Evolutionary conservation across 768 basidiomycete genomes (phyloP).

Genomic region (Cystobasidium onofrii): DNA sequence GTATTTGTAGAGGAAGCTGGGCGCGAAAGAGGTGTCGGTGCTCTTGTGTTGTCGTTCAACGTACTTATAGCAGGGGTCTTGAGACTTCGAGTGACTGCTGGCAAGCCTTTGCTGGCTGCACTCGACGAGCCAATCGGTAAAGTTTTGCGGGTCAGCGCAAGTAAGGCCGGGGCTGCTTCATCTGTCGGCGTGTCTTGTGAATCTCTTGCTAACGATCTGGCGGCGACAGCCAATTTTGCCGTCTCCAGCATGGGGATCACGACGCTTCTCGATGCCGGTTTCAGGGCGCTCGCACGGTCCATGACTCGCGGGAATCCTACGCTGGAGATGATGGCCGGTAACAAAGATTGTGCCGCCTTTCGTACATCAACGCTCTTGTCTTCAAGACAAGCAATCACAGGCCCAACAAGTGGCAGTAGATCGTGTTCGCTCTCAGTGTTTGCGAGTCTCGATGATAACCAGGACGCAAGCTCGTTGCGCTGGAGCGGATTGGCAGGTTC

Average conservation of each 20-base stretch:
- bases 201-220: neutral
- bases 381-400: slow-evolving; percentile 70
- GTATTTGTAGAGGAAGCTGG: slow-evolving; percentile 34
- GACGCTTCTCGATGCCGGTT: slow-evolving; percentile 77
- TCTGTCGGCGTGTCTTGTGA: too few species aligned
- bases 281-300: slow-evolving; percentile 74
- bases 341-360: slow-evolving; percentile 73
- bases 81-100: neutral
- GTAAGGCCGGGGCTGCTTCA: neutral
- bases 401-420: slow-evolving; percentile 59
- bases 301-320: slow-evolving; percentile 78
- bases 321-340: slow-evolving; percentile 64
- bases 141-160: neutral
- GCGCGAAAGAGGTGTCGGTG: slow-evolving; percentile 33
- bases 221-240: slow-evolving; percentile 49
- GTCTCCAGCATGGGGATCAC: slow-evolving; percentile 83
- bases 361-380: slow-evolving; percentile 85
- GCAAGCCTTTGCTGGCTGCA: neutral
- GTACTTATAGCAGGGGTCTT: neutral
- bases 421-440: slow-evolving; percentile 59
- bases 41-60: slow-evolving; percentile 6
- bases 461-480: slow-evolving; percentile 66
- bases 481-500: slow-evolving; percentile 77
- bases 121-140: neutral
- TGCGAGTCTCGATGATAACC: slow-evolving; percentile 56